phyloP scores from a whole-genome alignment of 306 rosid genomes.

The Ceratonia siliqua region DNA sequence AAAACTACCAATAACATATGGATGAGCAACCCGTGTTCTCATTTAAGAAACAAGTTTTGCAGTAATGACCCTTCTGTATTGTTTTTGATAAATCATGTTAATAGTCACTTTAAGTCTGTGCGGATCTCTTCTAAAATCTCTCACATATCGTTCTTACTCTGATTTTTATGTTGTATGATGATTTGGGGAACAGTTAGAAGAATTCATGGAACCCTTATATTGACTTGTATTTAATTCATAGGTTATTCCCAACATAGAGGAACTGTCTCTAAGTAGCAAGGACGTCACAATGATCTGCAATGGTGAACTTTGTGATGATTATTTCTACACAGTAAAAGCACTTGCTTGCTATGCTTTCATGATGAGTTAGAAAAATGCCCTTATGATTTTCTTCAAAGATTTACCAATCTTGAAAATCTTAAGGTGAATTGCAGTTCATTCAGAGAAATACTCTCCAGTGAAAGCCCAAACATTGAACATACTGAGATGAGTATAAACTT shows the following conservation, averaged over 20 bases:
- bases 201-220: background rate
- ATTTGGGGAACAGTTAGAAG: too few species aligned
- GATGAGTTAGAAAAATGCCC: background rate
- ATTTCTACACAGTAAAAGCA: background rate
- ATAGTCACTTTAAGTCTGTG: background rate
- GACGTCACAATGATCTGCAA: background rate
- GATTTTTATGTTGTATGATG: too few species aligned
- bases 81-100: background rate
- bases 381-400: background rate
- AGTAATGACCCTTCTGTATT: background rate
- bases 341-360: background rate
- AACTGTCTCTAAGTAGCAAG: background rate
- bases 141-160: fast-evolving
- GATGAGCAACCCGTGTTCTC: background rate
- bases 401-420: background rate
- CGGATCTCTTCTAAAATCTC: background rate
- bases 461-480: background rate
- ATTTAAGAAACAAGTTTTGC: background rate
- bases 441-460: background rate
- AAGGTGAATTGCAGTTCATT: background rate
- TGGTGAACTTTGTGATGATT: background rate
- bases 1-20: background rate
- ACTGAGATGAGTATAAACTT: background rate
- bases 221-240: background rate
- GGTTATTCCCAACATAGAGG: background rate